Evolutionary conservation across 2,329 filamentous ascomycete species (phyloP).

Genomic region (Penicillium freii): DNA sequence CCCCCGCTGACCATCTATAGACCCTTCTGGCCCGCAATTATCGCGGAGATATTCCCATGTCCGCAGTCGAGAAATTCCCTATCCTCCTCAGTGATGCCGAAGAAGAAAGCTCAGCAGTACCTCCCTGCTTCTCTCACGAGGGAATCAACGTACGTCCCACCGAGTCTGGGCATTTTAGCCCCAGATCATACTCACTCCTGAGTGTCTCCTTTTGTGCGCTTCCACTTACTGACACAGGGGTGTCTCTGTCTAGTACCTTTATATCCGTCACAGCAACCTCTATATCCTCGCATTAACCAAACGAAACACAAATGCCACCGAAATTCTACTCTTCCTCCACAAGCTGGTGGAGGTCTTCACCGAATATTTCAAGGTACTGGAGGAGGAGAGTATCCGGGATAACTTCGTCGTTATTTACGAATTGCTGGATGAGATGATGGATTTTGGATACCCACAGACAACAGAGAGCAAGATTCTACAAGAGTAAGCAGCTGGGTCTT

Average conservation of each 20-base stretch:
- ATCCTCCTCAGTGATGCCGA: conserved; percentile 94
- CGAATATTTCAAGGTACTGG: conserved; percentile 98
- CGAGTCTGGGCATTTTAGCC: neutral
- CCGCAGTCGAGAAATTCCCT: conserved; percentile 96
- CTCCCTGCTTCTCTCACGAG: conserved; percentile 96
- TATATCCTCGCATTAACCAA: conserved; percentile 97
- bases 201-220: conserved; percentile 15
- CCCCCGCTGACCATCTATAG: conserved; percentile 49
- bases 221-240: conserved; percentile 13
- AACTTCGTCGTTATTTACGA: conserved; percentile 99
- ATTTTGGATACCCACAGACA: conserved; percentile 98
- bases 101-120: conserved; percentile 96
- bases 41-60: conserved; percentile 98
- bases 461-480: conserved; percentile 98
- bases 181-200: conserved; percentile 6
- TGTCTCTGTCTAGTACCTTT: conserved; percentile 70
- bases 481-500: conserved; percentile 54
- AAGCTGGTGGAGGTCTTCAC: conserved; percentile 99
- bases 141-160: conserved; percentile 80
- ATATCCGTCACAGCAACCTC: conserved; percentile 98
- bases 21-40: conserved; percentile 98
- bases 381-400: conserved; percentile 97
- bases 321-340: conserved; percentile 96
- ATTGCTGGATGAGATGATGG: conserved; percentile 99
- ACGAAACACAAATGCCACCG: conserved; percentile 97